Evolutionary conservation across 2,329 filamentous ascomycete genomes (phyloP).

Genomic region (Myriosclerotinia curreyana): DNA sequence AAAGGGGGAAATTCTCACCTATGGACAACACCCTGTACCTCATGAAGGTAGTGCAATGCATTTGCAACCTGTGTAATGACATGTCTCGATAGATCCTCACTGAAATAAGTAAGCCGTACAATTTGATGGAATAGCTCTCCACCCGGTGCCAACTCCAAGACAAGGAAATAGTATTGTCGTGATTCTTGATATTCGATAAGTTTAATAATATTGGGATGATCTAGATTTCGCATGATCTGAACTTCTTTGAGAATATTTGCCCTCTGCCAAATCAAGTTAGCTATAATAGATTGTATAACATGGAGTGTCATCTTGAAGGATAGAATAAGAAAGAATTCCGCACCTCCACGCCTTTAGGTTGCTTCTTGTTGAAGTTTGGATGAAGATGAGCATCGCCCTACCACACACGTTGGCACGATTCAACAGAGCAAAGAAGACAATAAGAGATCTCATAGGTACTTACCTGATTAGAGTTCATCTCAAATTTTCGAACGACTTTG

Average conservation of each 20-base stretch:
- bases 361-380: slow-evolving; percentile 94
- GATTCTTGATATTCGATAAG: slow-evolving; percentile 93
- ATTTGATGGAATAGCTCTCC: slow-evolving; percentile 99
- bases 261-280: slow-evolving; percentile 55
- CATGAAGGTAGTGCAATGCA: slow-evolving; percentile 88
- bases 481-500: slow-evolving; percentile 97
- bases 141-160: slow-evolving; percentile 90
- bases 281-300: neutral
- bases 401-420: slow-evolving; percentile 54
- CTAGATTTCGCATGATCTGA: slow-evolving; percentile 95
- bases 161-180: slow-evolving; percentile 93
- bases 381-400: slow-evolving; percentile 92
- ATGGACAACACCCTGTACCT: slow-evolving; percentile 93
- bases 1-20: slow-evolving; percentile 60
- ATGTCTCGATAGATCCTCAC: slow-evolving; percentile 89
- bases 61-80: slow-evolving; percentile 95
- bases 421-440: slow-evolving; percentile 31
- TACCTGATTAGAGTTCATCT: slow-evolving; percentile 99
- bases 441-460: slow-evolving; percentile 47
- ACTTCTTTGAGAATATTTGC: slow-evolving; percentile 98
- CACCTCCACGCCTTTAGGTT: slow-evolving; percentile 97
- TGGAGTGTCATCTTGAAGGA: neutral
- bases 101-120: slow-evolving; percentile 96
- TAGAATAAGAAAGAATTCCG: slow-evolving; percentile 46
- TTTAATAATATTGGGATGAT: slow-evolving; percentile 94